Conservation (phyloP, 805 yeast species). For the Pichia manshurica region DNA sequence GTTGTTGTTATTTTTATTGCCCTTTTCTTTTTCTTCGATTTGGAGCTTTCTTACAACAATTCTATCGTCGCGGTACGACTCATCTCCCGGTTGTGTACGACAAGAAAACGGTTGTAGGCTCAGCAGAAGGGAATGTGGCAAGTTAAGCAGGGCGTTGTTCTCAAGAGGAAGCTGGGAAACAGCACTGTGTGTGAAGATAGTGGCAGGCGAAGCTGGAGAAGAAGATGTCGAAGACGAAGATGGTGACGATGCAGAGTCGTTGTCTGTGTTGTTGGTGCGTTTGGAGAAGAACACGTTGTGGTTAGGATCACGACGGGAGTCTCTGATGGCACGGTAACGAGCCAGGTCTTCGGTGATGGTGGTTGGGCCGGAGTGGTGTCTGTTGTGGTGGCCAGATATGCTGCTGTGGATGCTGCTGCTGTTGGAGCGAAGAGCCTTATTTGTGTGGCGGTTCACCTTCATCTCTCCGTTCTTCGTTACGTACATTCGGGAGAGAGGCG, state of each 20-base stretch:
- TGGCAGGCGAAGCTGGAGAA: neutral
- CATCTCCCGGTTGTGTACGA: neutral
- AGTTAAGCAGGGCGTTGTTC: slow-evolving; percentile 4
- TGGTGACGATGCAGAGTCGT: too few relatives aligned
- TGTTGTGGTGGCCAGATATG: neutral
- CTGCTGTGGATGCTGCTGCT: too few relatives aligned
- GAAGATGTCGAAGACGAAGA: too few relatives aligned
- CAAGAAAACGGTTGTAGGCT: neutral
- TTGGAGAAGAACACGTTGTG: neutral
- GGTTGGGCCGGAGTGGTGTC: neutral
- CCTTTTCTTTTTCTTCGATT: slow-evolving; percentile 1
- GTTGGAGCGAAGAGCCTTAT: neutral
- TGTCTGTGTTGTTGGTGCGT: too few relatives aligned
- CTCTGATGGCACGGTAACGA: neutral
- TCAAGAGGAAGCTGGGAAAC: neutral
- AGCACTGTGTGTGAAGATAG: slow-evolving; percentile 6
- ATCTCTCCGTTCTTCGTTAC: neutral
- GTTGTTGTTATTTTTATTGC: too few relatives aligned
- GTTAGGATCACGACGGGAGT: neutral
- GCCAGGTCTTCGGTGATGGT: slow-evolving; percentile 1
- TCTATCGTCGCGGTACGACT: slow-evolving; percentile 6
- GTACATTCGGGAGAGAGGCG: neutral
- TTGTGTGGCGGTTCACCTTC: neutral
- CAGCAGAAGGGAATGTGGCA: neutral
- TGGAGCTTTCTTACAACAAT: neutral